Conservation (phyloP, 2,329 filamentous ascomycete species). For the Orbilia blumenaviensis region DNA sequence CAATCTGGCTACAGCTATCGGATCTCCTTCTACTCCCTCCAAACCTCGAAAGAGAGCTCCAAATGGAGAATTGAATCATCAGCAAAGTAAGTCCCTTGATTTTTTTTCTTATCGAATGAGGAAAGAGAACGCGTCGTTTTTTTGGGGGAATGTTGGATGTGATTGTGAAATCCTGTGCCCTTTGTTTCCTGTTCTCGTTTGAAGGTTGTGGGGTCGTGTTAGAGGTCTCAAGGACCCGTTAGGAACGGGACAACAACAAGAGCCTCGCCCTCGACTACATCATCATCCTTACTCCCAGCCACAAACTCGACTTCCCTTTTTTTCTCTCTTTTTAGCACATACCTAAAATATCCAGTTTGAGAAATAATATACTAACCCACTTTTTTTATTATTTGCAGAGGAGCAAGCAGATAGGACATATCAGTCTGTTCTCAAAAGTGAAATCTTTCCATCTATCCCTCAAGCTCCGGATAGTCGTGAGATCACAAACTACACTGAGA, state of each 20-base stretch:
- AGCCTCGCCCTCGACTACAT: background rate
- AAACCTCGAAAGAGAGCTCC: conserved; percentile 83
- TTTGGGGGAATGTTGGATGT: background rate
- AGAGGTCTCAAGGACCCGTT: no score
- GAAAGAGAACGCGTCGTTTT: conserved; percentile 13
- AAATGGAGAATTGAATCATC: conserved; percentile 90
- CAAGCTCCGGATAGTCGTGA: conserved; percentile 68
- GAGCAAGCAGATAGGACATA: conserved; percentile 96
- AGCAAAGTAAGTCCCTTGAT: conserved; percentile 74
- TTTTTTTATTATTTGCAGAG: no score
- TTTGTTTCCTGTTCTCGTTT: conserved; percentile 17
- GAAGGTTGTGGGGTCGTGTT: no score
- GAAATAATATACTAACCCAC: conserved; percentile 21
- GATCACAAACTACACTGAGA: conserved; percentile 50
- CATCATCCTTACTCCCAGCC: conserved; percentile 7
- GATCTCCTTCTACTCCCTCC: conserved; percentile 89
- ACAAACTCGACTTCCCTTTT: background rate
- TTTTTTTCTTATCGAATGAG: background rate
- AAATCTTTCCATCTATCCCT: conserved; percentile 93
- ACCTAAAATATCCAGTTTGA: background rate
- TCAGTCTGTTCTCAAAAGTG: conserved; percentile 83
- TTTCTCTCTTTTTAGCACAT: conserved; percentile 6
- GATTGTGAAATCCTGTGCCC: background rate
- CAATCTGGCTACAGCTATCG: conserved; percentile 88
- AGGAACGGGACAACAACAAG: conserved; percentile 16